phyloP scores from a whole-genome alignment of 2,329 filamentous ascomycete genomes.

The Ceratocystis colombiana region DNA sequence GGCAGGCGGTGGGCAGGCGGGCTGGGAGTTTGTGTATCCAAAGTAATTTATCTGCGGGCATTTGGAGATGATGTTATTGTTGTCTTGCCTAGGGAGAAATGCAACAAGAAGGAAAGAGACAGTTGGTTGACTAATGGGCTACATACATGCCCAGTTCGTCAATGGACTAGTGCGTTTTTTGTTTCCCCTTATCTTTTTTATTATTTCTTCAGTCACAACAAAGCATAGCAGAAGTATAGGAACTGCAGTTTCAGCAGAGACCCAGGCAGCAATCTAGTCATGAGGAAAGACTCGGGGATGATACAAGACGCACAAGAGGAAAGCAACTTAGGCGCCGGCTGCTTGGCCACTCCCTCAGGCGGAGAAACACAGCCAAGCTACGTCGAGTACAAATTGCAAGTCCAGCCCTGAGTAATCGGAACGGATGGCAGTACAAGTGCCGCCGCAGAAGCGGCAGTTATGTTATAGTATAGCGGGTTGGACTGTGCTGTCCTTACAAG shows the following conservation, averaged over 20 bases:
- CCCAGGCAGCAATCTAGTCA: background rate
- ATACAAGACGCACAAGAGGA: background rate
- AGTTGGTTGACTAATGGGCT: background rate
- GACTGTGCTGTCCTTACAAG: background rate
- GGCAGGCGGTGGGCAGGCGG: background rate
- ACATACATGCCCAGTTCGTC: too few species aligned
- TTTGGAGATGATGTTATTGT: background rate
- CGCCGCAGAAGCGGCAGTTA: background rate
- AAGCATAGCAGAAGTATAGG: background rate
- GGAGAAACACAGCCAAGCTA: background rate
- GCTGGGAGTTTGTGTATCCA: slow-evolving; percentile 5
- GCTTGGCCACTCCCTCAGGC: background rate
- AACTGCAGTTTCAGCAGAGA: background rate
- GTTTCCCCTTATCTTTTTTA: background rate
- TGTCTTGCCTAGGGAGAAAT: background rate
- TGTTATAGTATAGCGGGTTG: too few species aligned
- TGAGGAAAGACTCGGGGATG: background rate
- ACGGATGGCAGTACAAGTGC: background rate
- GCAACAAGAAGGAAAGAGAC: background rate
- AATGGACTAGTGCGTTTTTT: too few species aligned
- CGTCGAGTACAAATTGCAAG: slow-evolving; percentile 2
- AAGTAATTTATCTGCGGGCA: background rate
- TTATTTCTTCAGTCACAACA: background rate
- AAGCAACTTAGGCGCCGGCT: background rate
- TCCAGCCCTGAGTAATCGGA: background rate